These are phyloP conservation scores for Exserohilum rostratum DNA, from an alignment of 2,329 filamentous ascomycete species.

Conservation along the genomic window DNA sequence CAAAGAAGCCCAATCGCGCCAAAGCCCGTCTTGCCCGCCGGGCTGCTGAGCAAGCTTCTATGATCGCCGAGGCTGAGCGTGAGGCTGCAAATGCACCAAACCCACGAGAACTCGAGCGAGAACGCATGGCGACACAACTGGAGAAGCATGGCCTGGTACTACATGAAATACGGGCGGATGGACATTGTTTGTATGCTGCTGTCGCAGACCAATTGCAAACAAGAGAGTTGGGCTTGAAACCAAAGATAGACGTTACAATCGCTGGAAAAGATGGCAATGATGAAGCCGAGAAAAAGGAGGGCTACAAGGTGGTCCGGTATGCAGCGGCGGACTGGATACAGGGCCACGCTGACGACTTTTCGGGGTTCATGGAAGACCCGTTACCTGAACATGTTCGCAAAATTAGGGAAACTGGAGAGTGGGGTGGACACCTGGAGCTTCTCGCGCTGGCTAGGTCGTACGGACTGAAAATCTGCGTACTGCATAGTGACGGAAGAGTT, in stretches of 20 bases:
- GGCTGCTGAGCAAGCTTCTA: conserved; percentile 80
- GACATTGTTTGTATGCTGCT: conserved; percentile 93
- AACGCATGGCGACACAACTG: conserved; percentile 73
- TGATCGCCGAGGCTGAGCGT: conserved; percentile 68
- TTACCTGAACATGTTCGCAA: conserved; percentile 74
- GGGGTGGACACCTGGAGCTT: conserved; percentile 93
- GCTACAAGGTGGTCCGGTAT: conserved; percentile 71
- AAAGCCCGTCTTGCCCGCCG: conserved; percentile 90
- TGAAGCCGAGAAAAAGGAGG: conserved; percentile 14
- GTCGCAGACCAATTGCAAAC: conserved; percentile 80
- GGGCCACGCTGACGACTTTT: conserved; percentile 78
- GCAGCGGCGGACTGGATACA: conserved; percentile 80
- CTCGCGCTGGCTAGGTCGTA: conserved; percentile 83
- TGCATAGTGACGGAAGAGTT: conserved; percentile 80
- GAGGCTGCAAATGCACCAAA: conserved; percentile 67
- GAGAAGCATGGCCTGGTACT: conserved; percentile 69
- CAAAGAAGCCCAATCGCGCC: conserved; percentile 84
- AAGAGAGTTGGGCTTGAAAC: conserved; percentile 39
- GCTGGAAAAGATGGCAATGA: conserved; percentile 12
- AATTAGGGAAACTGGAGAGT: conserved; percentile 87
- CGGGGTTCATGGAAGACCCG: conserved; percentile 83
- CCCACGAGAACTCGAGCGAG: conserved; percentile 45
- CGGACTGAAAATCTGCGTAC: conserved; percentile 77
- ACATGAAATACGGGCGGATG: conserved; percentile 83
- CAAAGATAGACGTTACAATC: conserved; percentile 42